These are phyloP conservation scores for Colletotrichum simmondsii DNA, from an alignment of 2,329 filamentous ascomycete species.

Conservation along the genomic window DNA sequence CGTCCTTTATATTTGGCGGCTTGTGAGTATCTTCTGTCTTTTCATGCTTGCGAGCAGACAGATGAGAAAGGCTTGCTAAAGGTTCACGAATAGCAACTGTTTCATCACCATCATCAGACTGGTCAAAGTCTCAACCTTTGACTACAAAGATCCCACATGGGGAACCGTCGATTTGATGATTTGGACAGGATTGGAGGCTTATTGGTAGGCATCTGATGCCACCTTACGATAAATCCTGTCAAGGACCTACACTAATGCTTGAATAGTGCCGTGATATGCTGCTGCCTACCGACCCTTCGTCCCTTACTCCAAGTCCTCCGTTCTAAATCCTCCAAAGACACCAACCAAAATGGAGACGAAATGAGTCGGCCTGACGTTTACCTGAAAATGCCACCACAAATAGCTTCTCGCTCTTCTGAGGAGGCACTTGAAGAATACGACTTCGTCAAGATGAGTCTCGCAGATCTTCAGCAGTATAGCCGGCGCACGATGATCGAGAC, in stretches of 20 bases:
- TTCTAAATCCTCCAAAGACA: neutral
- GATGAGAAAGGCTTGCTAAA: neutral
- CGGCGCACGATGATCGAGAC: neutral
- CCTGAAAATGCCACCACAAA: constrained; percentile 1
- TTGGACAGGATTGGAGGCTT: constrained; percentile 27
- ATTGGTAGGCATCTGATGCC: constrained; percentile 1
- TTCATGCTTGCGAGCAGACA: neutral
- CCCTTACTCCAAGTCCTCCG: neutral
- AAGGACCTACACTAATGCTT: neutral
- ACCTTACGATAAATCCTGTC: no score
- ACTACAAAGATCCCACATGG: constrained; percentile 28
- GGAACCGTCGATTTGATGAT: constrained; percentile 31
- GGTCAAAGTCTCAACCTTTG: constrained; percentile 21
- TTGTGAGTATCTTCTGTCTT: neutral
- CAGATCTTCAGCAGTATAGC: neutral
- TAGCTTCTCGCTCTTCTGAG: constrained; percentile 10
- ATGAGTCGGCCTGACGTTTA: neutral
- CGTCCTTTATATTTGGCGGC: constrained; percentile 4
- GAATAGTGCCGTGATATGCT: constrained; percentile 2
- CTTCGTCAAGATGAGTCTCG: neutral
- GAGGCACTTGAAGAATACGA: neutral
- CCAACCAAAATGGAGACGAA: neutral
- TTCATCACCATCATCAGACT: constrained; percentile 29
- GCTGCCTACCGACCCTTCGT: neutral
- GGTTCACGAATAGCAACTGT: constrained; percentile 1